Evolutionary conservation across 1,284 basidiomycete species (phyloP).

Genomic region (Mycosarcoma maydis): DNA sequence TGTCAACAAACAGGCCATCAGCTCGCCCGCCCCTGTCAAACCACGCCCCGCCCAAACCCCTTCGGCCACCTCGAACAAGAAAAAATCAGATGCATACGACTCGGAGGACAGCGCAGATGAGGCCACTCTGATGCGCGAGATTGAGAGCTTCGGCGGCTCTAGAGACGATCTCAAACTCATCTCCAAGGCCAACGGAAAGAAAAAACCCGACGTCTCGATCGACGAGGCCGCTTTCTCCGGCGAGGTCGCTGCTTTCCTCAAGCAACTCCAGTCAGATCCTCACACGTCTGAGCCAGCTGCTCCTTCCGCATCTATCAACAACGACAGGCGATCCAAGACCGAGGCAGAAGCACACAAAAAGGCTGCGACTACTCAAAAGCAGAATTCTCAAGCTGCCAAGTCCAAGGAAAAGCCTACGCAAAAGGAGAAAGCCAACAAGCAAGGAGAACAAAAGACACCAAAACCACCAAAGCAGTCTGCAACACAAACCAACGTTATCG

Average conservation of each 20-base stretch:
- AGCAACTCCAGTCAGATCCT: slow-evolving; percentile 33
- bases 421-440: slow-evolving; percentile 20
- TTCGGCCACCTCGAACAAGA: slow-evolving; percentile 1
- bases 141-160: slow-evolving; percentile 44
- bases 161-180: slow-evolving; percentile 42
- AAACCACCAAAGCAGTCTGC: slow-evolving; percentile 13
- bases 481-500: slow-evolving; percentile 1
- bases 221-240: slow-evolving; percentile 38
- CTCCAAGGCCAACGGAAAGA: slow-evolving; percentile 32
- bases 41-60: slow-evolving; percentile 11
- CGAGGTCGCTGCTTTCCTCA: slow-evolving; percentile 36
- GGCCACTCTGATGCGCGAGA: slow-evolving; percentile 41
- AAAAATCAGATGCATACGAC: slow-evolving; percentile 30
- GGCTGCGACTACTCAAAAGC: slow-evolving; percentile 12
- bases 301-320: slow-evolving; percentile 5
- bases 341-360: slow-evolving; percentile 10
- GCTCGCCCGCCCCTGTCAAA: slow-evolving; percentile 8
- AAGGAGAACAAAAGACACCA: slow-evolving; percentile 23
- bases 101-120: slow-evolving; percentile 46
- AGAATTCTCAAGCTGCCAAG: background rate
- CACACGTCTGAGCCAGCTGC: slow-evolving; percentile 14
- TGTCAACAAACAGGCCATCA: slow-evolving; percentile 8
- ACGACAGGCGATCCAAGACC: slow-evolving; percentile 8
- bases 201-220: slow-evolving; percentile 26
- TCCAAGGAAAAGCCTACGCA: slow-evolving; percentile 18